Evolutionary conservation across 345 rosid species (phyloP).

Genomic region (Acer negundo): DNA sequence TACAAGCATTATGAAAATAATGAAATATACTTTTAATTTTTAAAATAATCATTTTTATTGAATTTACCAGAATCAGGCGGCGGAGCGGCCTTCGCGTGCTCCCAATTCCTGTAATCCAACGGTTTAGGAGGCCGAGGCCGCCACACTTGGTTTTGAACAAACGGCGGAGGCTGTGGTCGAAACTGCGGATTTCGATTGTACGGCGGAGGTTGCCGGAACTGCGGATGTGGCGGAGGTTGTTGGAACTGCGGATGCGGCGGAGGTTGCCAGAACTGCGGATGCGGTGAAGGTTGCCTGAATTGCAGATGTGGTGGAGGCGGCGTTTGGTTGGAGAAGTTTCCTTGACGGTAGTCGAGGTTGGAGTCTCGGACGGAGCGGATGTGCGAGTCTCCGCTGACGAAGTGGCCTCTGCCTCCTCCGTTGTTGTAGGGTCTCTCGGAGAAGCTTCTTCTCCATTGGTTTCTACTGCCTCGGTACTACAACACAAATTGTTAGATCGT

Average conservation of each 20-base stretch:
- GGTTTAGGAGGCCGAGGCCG: conserved; percentile 54
- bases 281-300: conserved; percentile 37
- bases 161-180: conserved; percentile 38
- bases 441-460: conserved; percentile 53
- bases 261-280: conserved; percentile 34
- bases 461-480: conserved; percentile 67
- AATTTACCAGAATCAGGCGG: conserved; percentile 60
- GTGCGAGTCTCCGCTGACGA: conserved; percentile 50
- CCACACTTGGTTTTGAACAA: conserved; percentile 39
- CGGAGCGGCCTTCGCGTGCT: conserved; percentile 51
- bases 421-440: conserved; percentile 43
- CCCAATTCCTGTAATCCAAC: conserved; percentile 76
- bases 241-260: conserved; percentile 32
- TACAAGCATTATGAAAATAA: too few species aligned
- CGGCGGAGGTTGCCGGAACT: conserved; percentile 36
- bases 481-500: neutral
- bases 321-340: conserved; percentile 23
- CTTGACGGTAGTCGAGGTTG: conserved; percentile 43
- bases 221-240: conserved; percentile 27
- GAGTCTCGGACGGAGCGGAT: conserved; percentile 47
- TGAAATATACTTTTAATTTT: neutral
- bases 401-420: conserved; percentile 37
- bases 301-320: conserved; percentile 23
- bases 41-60: neutral
- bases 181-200: conserved; percentile 31